phyloP scores from a whole-genome alignment of 2,329 filamentous ascomycete species.

The Fusarium dimerum region DNA sequence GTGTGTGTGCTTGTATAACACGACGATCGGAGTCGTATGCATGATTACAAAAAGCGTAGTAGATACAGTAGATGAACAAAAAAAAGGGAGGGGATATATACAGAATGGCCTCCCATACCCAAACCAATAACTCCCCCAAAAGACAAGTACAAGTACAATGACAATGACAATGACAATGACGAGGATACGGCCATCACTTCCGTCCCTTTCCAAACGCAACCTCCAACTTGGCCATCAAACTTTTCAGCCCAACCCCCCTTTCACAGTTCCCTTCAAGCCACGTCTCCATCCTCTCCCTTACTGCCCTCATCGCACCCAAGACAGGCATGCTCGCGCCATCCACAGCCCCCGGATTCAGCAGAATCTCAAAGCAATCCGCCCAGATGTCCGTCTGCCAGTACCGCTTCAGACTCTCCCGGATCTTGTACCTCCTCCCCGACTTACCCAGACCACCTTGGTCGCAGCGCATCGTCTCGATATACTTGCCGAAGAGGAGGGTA shows the following conservation, averaged over 20 bases:
- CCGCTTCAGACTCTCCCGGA: conserved; percentile 82
- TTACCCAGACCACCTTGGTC: conserved; percentile 58
- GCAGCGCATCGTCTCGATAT: conserved; percentile 76
- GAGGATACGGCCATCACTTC: conserved; percentile 21
- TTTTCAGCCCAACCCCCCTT: conserved; percentile 74
- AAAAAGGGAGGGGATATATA: not conserved
- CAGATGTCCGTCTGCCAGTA: conserved; percentile 98
- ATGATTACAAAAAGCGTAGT: not conserved
- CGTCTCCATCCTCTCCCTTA: conserved; percentile 78
- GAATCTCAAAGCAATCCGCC: conserved; percentile 76
- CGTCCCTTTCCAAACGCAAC: conserved; percentile 43
- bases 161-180: not conserved
- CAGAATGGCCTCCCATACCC: not conserved
- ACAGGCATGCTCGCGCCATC: conserved; percentile 71
- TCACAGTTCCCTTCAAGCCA: conserved; percentile 84
- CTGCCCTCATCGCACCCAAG: conserved; percentile 64
- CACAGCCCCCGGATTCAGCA: conserved; percentile 79
- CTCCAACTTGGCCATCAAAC: conserved; percentile 65
- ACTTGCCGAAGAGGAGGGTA: conserved; percentile 87
- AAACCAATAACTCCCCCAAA: not conserved
- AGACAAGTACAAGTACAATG: not conserved
- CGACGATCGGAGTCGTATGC: not conserved
- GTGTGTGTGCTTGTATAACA: not conserved
- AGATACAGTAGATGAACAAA: not conserved
- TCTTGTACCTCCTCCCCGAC: conserved; percentile 69